Base-by-base conservation (phyloP, 192 early-diverging fungal species). In the Coemansia sp. region DNA sequence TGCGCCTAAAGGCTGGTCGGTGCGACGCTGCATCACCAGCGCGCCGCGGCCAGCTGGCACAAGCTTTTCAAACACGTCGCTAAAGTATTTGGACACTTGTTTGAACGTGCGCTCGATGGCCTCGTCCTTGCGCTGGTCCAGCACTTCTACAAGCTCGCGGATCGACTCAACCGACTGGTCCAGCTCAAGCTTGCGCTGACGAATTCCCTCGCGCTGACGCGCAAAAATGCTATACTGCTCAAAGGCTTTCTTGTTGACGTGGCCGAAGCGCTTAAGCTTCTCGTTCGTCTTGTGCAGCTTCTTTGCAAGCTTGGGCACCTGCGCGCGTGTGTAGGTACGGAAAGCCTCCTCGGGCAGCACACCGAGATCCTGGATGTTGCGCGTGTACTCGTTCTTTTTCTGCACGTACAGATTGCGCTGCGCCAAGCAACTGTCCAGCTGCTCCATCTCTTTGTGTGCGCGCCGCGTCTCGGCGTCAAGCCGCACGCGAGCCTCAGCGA, bases 211-310 rank as follows among this genome's bases (percentile, higher is more conserved):
- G 13, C 88, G 84, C 62, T 97, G 95, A 58, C 90, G 87, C 2
- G 92, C 93, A 69, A 97, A 99, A 62, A 91, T 93, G 62, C 73
- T 85, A 64, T 91, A 97, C 79, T 99, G 96, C 81, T 99, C 96
- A 77, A 94, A 93, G 0, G 96, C 96, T 73, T 96, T 95, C 67
- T 96, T 99, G 83, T 99, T 99, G 57, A 99, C 93, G 59, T 96
- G 95, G 14, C 85, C 84, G 63, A 89, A 97, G 75, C 89, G 87
- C 55, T 93, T 91, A 24, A 99, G 78, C 25, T 76, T 82, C 60
- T 95, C 94, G 69, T 94, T 94, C 21, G 87, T 83, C 53, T 82
- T 83, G 66, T 95, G 86, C 51, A 91, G 78, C 55, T 81, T 74
- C 61, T 80, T 86, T 40, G 87, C 64, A 52, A 88, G 63, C 54